Percentiles rank a stretch among this genome's conserved stretches.
Conservation (phyloP, 2,329 filamentous ascomycete species). For the Neobulgaria alba region DNA sequence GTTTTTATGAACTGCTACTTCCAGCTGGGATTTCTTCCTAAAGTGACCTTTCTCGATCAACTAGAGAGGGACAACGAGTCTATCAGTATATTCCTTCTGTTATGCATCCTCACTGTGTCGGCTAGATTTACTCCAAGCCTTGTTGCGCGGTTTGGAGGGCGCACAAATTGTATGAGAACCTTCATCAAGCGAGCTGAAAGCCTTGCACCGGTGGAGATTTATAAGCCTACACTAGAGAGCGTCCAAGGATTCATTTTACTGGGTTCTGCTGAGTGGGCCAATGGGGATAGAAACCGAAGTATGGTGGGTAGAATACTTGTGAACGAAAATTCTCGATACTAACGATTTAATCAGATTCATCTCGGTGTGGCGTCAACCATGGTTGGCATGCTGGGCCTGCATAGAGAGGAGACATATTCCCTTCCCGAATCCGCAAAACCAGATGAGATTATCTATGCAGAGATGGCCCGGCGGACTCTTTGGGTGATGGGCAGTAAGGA, state of each 20-base stretch:
- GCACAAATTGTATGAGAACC: background rate
- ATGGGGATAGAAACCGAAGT: background rate
- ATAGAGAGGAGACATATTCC: background rate
- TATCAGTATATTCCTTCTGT: background rate
- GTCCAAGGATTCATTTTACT: background rate
- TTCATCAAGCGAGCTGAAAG: background rate
- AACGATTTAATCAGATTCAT: background rate
- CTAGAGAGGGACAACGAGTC: background rate
- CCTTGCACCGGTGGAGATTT: background rate
- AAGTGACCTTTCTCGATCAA: background rate
- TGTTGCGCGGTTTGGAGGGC: background rate
- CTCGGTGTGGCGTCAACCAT: background rate
- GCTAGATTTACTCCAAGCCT: background rate
- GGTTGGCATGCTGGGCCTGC: background rate
- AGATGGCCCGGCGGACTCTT: background rate
- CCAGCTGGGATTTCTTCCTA: background rate
- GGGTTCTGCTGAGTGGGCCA: background rate
- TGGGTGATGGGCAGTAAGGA: background rate
- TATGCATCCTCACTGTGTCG: background rate
- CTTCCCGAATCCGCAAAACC: background rate
- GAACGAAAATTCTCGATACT: background rate
- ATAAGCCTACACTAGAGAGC: background rate
- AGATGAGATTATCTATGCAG: background rate
- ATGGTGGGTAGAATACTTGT: background rate
- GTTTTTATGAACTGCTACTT: conserved; percentile 8